Evolutionary conservation across 2,329 filamentous ascomycete species (phyloP), one percentile per base, ranked within the genome.

Genomic region (Akanthomyces muscarius): DNA sequence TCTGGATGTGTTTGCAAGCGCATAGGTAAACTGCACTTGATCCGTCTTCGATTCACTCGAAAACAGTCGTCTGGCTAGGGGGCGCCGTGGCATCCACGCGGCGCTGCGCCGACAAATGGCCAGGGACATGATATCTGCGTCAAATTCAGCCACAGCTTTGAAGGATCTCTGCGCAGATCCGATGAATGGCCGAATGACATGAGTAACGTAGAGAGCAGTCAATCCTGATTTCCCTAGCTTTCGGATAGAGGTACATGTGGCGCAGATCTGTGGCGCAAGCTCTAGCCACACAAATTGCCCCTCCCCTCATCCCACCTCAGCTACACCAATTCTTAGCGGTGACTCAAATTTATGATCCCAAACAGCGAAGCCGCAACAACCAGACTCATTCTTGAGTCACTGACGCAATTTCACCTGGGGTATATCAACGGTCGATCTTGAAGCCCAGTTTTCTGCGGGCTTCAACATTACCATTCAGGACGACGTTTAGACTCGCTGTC

Each of bases 401-500:
- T 3, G 23, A 56, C 42, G 18, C 23, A 51, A 48, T 28, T 42
- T 33, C 36, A 21, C 41, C 33, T 47, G 60, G 33, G 52, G 45
- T 62, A 56, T 41, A 41, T 48, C n/a, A 28, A 56, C 30, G 33
- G 11, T 42, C n/a, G 18, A 28, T 23, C 21, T 50, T 30, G 74
- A 76, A 76, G 74, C 74, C 76, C 64, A 68, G 56, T 59, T 38
- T 62, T 21, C 52, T 62, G 63, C 60, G 74, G 77, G 75, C 75
- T 78, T 78, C 76, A 52, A 69, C 65, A 68, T 68, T 69, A 67
- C 67, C 68, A 66, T 73, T 68, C 73, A 72, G 70, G 68, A 78
- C 75, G 70, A 78, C 77, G 81, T 83, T 81, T 73, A 80, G 77
- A 80, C 73, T 81, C 71, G 72, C 82, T 65, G 73, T 77, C 70